phyloP scores from a whole-genome alignment of 208 protist species.

The Leishmania major region DNA sequence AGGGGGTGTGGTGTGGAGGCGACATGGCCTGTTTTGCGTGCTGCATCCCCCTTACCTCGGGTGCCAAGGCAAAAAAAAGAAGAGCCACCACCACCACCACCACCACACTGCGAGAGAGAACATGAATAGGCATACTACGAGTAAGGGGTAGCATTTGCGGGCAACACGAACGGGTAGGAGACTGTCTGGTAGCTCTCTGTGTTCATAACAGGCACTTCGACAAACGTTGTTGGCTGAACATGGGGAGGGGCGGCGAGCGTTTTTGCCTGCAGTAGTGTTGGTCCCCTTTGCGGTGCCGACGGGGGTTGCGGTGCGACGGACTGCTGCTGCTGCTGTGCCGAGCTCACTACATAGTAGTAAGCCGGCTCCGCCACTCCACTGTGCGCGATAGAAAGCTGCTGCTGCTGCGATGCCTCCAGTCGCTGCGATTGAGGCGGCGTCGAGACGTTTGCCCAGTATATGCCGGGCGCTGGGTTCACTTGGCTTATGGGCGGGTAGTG shows the following conservation, averaged over 20 bases:
- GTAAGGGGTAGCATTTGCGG: not conserved
- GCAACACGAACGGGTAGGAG: constrained; percentile 17
- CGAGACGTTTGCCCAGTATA: constrained; percentile 14
- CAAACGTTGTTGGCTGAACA: constrained; percentile 3
- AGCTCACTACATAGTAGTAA: constrained; percentile 13
- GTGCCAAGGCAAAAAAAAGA: not conserved
- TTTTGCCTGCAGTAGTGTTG: constrained; percentile 3
- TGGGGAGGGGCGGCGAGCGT: not conserved
- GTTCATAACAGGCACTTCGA: constrained; percentile 3
- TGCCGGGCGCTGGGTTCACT: not conserved
- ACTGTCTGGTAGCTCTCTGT: constrained; percentile 14
- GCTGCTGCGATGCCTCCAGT: not conserved
- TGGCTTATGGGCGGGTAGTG: constrained; percentile 9
- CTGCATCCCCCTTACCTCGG: not conserved
- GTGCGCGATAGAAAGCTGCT: not conserved
- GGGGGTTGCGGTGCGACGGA: not conserved
- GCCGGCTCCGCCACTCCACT: not conserved
- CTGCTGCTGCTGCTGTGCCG: constrained; percentile 8
- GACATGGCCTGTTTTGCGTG: not conserved
- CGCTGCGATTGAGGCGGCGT: not conserved
- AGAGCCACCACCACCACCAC: not conserved
- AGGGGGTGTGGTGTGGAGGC: not conserved
- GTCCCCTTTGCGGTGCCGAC: not conserved
- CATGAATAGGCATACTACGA: not conserved
- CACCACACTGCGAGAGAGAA: not conserved